These are phyloP conservation scores for Simplicillium sp. DNA, from an alignment of 2,329 filamentous ascomycete genomes.

Conservation along the genomic window DNA sequence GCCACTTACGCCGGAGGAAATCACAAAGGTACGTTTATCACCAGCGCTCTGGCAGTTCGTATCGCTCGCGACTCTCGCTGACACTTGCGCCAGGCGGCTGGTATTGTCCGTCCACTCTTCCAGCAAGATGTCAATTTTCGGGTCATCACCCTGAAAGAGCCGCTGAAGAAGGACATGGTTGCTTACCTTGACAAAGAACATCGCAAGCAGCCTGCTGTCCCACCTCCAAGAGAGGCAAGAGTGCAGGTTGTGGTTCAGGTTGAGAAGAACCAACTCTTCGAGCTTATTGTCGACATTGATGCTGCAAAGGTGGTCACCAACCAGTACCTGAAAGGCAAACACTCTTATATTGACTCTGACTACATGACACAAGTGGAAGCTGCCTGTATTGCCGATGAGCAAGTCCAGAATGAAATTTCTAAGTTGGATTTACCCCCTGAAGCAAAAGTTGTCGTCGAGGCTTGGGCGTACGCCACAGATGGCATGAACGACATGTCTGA, in stretches of 20 bases:
- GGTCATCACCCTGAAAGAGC: constrained; percentile 39
- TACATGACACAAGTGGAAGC: constrained; percentile 38
- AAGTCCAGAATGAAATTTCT: constrained; percentile 32
- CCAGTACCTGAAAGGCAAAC: constrained; percentile 26
- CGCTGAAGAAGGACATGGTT: constrained; percentile 36
- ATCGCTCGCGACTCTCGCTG: not conserved
- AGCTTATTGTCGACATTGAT: constrained; percentile 19
- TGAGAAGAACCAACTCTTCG: constrained; percentile 14
- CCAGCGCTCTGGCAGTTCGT: not conserved
- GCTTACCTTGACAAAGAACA: constrained; percentile 33
- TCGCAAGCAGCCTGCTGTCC: constrained; percentile 5
- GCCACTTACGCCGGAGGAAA: constrained; percentile 15
- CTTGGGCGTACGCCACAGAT: constrained; percentile 47
- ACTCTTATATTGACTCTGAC: constrained; percentile 35
- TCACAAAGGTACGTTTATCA: constrained; percentile 9
- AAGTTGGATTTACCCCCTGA: constrained; percentile 32
- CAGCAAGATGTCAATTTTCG: constrained; percentile 28
- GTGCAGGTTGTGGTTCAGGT: constrained; percentile 24
- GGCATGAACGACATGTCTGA: constrained; percentile 39
- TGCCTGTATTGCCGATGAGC: constrained; percentile 31
- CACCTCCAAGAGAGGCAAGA: constrained; percentile 22
- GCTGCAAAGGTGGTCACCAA: constrained; percentile 11
- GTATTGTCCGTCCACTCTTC: constrained; percentile 13
- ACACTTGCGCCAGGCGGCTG: constrained; percentile 10
- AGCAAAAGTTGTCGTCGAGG: constrained; percentile 36